Base-by-base conservation (phyloP, 139 green algal species). In the Auxenochlorella pyrenoidosa region DNA sequence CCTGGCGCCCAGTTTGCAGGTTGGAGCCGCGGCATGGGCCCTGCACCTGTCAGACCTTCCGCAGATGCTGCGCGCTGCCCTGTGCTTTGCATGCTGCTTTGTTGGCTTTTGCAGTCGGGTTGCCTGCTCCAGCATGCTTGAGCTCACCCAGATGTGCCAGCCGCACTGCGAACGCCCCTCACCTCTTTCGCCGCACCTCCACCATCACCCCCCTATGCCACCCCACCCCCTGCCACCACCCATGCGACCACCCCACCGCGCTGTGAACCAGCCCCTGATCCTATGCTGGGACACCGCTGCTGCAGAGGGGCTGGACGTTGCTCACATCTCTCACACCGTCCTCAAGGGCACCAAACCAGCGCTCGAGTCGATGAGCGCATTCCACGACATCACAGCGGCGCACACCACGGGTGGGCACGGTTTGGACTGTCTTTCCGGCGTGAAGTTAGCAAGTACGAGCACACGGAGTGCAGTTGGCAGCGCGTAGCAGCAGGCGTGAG, bases 291-390 rank as follows among this genome's bases (percentile, higher is more conserved):
- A 24, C n/a, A 10, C 4, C 18, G 5, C 26, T 54, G 0, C 0
- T 63, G 30, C 83, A 87, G 71, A 66, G 10, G 83, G 83, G 3
- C 75, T 91, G 65, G 44, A 80, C 40, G 44, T 38, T 16, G 13
- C 22, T 5, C 38, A 38, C 76, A 10, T 81, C 18, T n/a, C 40
- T 1, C 58, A 76, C 65, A 34, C 80, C 0, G 38, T 91, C 19
- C 85, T 38, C 71, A 91, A 91, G 51, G 88, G 88, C 44, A 77
- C 44, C 3, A 30, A 47, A 12, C 0, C 58, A 4, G 51, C 75
- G 2, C 36, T 85, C 4, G 88, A 91, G 44, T 70, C 79, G 1
- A 85, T 88, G 75, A 84, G 63, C 40, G 88, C 78, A 21, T 90
- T 91, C 21, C 82, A 54, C 66, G 88, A 90, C 80, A 84, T 88